phyloP scores from a whole-genome alignment of 768 basidiomycete species.

The Cystobasidiopsis lactophilus region DNA sequence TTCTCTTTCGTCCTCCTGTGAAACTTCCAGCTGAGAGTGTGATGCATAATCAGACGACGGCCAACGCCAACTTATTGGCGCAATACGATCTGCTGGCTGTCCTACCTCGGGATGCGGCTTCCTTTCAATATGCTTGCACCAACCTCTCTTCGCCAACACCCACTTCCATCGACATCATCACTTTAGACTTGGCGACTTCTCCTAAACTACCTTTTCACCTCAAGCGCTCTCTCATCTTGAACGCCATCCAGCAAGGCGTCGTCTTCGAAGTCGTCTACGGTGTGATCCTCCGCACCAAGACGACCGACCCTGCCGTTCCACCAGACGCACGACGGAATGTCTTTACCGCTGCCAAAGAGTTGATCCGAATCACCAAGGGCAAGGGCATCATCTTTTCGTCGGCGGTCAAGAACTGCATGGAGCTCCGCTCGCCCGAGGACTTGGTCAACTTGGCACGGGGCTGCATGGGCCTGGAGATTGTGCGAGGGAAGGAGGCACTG shows the following conservation, averaged over 20 bases:
- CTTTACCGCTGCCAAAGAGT: constrained; percentile 74
- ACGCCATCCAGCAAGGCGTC: constrained; percentile 58
- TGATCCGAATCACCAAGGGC: constrained; percentile 57
- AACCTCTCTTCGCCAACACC: constrained; percentile 53
- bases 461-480: constrained; percentile 4
- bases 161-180: constrained; percentile 57
- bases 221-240: constrained; percentile 59
- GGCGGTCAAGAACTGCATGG: constrained; percentile 38
- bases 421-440: constrained; percentile 50
- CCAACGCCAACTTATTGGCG: constrained; percentile 39
- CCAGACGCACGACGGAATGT: constrained; percentile 39
- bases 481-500: constrained; percentile 1
- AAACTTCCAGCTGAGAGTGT: not conserved
- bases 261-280: constrained; percentile 64
- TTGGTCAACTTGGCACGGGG: constrained; percentile 40
- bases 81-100: constrained; percentile 58
- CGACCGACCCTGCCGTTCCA: not conserved
- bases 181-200: constrained; percentile 44
- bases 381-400: constrained; percentile 51
- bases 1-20: constrained; percentile 15
- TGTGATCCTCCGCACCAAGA: constrained; percentile 32
- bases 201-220: constrained; percentile 58
- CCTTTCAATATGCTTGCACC: constrained; percentile 58
- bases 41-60: constrained; percentile 35
- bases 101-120: constrained; percentile 44